These are phyloP conservation scores for Astragalus membranaceus DNA, from an alignment of 306 rosid species.

Conservation along the genomic window DNA sequence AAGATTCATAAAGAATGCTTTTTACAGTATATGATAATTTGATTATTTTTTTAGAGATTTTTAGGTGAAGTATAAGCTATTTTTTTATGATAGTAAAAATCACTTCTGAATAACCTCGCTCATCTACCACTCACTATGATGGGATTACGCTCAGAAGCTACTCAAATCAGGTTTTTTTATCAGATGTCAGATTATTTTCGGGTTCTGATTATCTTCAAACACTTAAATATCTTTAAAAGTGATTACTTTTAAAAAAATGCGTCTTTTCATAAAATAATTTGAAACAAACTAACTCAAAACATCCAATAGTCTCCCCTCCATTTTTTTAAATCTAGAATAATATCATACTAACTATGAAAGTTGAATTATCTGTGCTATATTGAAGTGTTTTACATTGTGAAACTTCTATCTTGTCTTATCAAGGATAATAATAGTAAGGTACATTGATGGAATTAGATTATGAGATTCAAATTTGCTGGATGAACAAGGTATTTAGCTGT, in stretches of 20 bases:
- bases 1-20: not conserved
- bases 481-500: not conserved
- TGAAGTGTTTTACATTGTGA: not conserved
- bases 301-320: not conserved
- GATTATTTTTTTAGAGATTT: not conserved
- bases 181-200: not conserved
- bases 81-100: no score
- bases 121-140: not conserved
- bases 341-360: not conserved
- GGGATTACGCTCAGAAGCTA: not conserved
- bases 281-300: not conserved
- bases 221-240: no score
- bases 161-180: not conserved
- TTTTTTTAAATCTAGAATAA: not conserved
- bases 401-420: not conserved
- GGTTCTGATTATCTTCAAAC: no score
- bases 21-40: not conserved
- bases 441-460: not conserved
- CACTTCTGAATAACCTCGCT: not conserved
- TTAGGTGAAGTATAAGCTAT: not conserved
- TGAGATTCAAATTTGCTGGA: not conserved
- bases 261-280: no score
- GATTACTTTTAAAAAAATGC: no score
- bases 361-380: not conserved
- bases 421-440: not conserved